Percentiles rank a stretch among this genome's conserved stretches.
These are phyloP conservation scores for Linnemannia exigua DNA, from an alignment of 192 early-diverging fungal species.

Conservation along the genomic window DNA sequence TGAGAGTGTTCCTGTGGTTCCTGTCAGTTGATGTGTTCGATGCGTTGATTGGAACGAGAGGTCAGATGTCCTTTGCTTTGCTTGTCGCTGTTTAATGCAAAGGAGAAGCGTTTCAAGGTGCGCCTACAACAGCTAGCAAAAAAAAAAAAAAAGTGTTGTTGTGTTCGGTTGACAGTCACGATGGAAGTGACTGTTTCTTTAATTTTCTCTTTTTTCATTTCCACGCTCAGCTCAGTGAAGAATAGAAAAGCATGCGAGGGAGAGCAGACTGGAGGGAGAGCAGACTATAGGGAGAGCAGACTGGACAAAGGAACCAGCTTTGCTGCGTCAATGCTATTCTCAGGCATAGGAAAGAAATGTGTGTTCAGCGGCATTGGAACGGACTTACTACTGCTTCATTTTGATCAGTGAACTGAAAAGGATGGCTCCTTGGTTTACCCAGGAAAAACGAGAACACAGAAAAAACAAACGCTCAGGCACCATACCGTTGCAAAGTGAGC, in stretches of 20 bases:
- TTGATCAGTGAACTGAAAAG: not conserved
- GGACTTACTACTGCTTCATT: not conserved
- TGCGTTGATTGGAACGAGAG: not conserved
- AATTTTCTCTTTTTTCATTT: not conserved
- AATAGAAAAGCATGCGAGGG: too few relatives aligned
- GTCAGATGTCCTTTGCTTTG: too few relatives aligned
- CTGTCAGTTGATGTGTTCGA: too few relatives aligned
- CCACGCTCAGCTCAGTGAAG: too few relatives aligned
- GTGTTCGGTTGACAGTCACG: not conserved
- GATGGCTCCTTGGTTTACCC: not conserved
- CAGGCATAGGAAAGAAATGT: too few relatives aligned
- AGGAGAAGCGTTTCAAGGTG: not conserved
- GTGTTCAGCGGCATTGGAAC: not conserved
- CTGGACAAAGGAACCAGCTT: too few relatives aligned
- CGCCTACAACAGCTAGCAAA: not conserved
- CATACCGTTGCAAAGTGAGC: not conserved
- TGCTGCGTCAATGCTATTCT: too few relatives aligned
- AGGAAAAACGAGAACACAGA: not conserved
- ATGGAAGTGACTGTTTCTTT: not conserved
- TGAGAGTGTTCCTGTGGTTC: too few relatives aligned
- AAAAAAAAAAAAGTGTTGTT: conserved; percentile 6
- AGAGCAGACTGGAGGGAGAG: too few relatives aligned
- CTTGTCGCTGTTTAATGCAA: not conserved
- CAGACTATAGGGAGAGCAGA: too few relatives aligned
- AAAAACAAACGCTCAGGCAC: not conserved